Evolutionary conservation across 2,329 filamentous ascomycete genomes (phyloP).

Genomic region (Fusarium hainanense): DNA sequence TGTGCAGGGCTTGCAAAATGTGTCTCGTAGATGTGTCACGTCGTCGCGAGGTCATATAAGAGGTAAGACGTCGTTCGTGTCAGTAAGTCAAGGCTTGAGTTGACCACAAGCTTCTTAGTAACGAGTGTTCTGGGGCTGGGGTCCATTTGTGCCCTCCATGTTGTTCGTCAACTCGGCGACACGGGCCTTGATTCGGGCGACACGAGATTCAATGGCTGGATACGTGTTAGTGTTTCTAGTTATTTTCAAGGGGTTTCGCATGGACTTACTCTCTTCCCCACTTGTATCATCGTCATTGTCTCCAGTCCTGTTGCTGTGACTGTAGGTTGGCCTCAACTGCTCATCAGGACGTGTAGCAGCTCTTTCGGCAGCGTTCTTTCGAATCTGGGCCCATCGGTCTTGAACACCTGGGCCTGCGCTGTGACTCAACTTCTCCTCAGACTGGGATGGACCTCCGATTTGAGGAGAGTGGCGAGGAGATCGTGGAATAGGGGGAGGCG

Average conservation of each 20-base stretch:
- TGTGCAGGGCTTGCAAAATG: constrained; percentile 37
- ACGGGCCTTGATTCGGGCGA: constrained; percentile 96
- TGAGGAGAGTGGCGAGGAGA: constrained; percentile 48
- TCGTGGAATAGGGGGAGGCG: constrained; percentile 64
- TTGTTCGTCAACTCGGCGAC: constrained; percentile 93
- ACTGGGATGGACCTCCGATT: constrained; percentile 43
- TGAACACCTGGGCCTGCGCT: constrained; percentile 55
- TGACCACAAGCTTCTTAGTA: constrained; percentile 24
- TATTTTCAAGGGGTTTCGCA: neutral
- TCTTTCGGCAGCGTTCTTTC: constrained; percentile 90
- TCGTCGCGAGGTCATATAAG: constrained; percentile 33
- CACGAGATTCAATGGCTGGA: constrained; percentile 93
- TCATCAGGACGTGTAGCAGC: constrained; percentile 75
- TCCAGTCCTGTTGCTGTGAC: constrained; percentile 66
- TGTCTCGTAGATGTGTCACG: constrained; percentile 37
- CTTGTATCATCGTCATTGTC: constrained; percentile 89
- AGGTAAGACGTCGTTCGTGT: constrained; percentile 17
- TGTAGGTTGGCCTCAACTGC: constrained; percentile 66
- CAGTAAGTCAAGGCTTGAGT: constrained; percentile 13
- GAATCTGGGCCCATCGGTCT: constrained; percentile 95
- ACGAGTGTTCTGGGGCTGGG: constrained; percentile 44
- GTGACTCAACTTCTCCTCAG: constrained; percentile 50
- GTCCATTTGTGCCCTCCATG: constrained; percentile 69
- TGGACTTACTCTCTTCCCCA: constrained; percentile 87
- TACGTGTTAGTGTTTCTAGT: constrained; percentile 38